Conservation (phyloP, 345 rosid genomes). For the Linum tenue region DNA sequence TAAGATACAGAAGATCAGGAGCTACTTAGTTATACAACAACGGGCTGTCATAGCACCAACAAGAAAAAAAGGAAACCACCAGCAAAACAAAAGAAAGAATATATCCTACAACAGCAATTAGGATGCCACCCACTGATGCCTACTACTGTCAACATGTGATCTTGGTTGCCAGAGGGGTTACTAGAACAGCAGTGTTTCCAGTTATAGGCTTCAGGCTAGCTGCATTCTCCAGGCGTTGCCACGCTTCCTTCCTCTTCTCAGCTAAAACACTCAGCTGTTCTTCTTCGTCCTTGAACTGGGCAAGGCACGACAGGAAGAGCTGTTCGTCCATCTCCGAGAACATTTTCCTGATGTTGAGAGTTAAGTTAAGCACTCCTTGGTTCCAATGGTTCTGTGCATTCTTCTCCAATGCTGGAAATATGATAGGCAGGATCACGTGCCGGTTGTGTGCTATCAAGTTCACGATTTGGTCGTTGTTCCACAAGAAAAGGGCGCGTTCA, state of each 20-base stretch:
- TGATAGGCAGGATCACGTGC: slow-evolving; percentile 50
- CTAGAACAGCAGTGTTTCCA: slow-evolving; percentile 55
- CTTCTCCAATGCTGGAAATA: slow-evolving; percentile 67
- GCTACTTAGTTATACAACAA: slow-evolving; percentile 1
- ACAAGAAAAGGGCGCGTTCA: slow-evolving; percentile 73
- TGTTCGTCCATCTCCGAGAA: slow-evolving; percentile 71
- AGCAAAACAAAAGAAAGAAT: background rate
- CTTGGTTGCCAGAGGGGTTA: slow-evolving; percentile 1
- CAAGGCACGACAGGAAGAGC: slow-evolving; percentile 53
- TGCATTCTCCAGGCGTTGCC: slow-evolving; percentile 52
- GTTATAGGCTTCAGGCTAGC: slow-evolving; percentile 64
- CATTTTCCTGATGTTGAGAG: slow-evolving; percentile 58
- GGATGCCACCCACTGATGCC: too few species aligned
- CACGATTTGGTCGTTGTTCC: slow-evolving; percentile 91
- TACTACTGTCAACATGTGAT: background rate
- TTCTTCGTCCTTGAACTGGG: slow-evolving; percentile 48
- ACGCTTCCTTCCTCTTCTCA: slow-evolving; percentile 52
- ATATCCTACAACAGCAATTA: background rate
- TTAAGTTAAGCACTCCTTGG: slow-evolving; percentile 63
- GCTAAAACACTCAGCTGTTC: slow-evolving; percentile 34
- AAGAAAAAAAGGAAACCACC: background rate
- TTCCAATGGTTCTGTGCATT: slow-evolving; percentile 73
- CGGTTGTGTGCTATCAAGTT: slow-evolving; percentile 61
- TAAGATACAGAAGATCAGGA: background rate
- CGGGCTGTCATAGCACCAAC: background rate